Base-by-base conservation (phyloP, 2,329 filamentous ascomycete species). In the Microdochium paspali region DNA sequence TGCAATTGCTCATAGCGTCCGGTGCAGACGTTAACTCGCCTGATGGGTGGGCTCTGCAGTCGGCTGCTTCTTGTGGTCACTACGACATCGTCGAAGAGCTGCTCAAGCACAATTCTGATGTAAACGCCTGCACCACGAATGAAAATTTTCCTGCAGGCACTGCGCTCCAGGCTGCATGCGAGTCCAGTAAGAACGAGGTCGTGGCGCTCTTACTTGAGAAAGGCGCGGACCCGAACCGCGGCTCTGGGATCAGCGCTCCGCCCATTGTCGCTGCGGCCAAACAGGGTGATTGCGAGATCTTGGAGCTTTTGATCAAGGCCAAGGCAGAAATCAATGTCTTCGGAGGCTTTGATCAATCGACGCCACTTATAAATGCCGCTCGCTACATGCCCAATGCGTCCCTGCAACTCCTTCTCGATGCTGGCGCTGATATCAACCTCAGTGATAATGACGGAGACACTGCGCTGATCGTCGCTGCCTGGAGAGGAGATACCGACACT, bases 91-190 rank as follows among this genome's bases (percentile, higher is more conserved):
- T 69, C 0, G 47, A 59, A 10, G 53, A 64, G 21, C 60, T 70
- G 7, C 45, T 70, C 2, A 50, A 60, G 1, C 56, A 54, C 5
- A 65, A 63, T 12, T 67, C 66, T 7, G 51, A 66, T 21, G 58
- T 65, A 10, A 63, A 69, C 45, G 62, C 62, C 1, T 55, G 53
- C 10, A 61, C 62, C 4, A 46, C 49, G 28, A 56, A 57, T 40
- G 49, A 56, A 2, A 57, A 60, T 18, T 64, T 68, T 47, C 31
- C 49, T 1, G 53, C 57, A 1, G 61, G 64, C 4, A 70, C 66
- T 4, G 67, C 68, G 1, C 53, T 71, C 1, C 68, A 71, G 46
- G 67, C 58, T 0, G 68, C 69, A 0, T 63, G 61, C 31, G 64
- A 68, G 40, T 57, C 58, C 1, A 59, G 66, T 3, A 56, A 60